Evolutionary conservation across 768 basidiomycete species (phyloP).

Genomic region (Auricularia auricula-judae): DNA sequence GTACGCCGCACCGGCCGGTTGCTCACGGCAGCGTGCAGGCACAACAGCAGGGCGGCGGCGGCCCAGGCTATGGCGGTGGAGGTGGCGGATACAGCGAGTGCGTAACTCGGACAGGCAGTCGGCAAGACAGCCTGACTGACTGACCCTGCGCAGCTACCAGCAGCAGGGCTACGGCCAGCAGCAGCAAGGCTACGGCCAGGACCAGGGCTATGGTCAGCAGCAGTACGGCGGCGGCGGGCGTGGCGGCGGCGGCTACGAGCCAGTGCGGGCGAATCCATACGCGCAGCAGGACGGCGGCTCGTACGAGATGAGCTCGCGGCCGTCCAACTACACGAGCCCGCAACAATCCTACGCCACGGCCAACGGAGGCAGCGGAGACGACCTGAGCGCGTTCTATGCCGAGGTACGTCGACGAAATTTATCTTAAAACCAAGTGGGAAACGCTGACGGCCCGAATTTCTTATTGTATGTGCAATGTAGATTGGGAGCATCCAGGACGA

Average conservation of each 20-base stretch:
- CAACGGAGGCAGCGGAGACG: neutral
- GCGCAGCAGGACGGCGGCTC: slow-evolving; percentile 1
- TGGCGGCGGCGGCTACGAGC: neutral
- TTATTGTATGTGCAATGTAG: slow-evolving; percentile 24
- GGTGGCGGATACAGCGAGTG: neutral
- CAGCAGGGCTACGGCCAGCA: neutral
- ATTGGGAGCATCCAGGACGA: slow-evolving; percentile 67
- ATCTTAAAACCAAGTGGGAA: neutral
- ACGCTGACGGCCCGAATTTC: neutral
- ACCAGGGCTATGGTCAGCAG: neutral
- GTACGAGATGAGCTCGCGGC: neutral
- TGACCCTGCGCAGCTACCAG: neutral
- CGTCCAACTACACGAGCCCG: neutral
- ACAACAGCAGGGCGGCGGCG: neutral
- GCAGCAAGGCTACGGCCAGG: neutral
- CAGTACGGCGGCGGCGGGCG: neutral
- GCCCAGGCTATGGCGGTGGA: neutral
- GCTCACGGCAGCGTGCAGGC: neutral
- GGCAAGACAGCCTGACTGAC: neutral
- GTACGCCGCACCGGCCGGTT: neutral
- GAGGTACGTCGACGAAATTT: neutral
- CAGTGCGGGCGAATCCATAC: neutral
- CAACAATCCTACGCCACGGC: neutral
- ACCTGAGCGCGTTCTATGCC: neutral
- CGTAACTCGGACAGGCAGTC: neutral